Conservation (phyloP, 1,284 basidiomycete species). For the Laetiporus sulphureus region DNA sequence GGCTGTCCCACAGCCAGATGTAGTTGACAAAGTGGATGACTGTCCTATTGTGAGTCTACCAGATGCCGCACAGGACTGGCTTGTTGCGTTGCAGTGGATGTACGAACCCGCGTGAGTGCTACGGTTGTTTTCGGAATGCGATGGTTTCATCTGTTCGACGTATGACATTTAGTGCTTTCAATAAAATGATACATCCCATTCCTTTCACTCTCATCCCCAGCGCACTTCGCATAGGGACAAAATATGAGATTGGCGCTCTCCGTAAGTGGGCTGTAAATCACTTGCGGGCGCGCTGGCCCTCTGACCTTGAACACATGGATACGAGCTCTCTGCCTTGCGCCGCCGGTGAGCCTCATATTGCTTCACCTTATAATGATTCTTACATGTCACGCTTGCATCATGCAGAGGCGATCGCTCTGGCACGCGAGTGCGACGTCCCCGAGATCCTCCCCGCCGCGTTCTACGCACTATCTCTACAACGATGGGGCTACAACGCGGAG, state of each 20-base stretch:
- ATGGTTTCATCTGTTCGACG: conserved; percentile 1
- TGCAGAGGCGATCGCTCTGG: conserved; percentile 14
- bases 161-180: conserved; percentile 16
- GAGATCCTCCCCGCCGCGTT: conserved; percentile 10
- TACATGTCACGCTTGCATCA: not conserved
- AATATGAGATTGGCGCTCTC: conserved; percentile 27
- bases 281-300: conserved; percentile 26
- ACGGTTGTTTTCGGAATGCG: not conserved
- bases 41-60: conserved; percentile 24
- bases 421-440: conserved; percentile 9
- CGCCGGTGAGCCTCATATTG: conserved; percentile 28
- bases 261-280: conserved; percentile 22
- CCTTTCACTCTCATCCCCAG: conserved; percentile 22
- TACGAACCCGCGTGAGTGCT: conserved; percentile 25
- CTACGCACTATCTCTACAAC: conserved; percentile 24
- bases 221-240: conserved; percentile 28
- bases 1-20: conserved; percentile 23
- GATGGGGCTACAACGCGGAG: conserved; percentile 24
- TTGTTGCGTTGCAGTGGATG: conserved; percentile 25
- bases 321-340: conserved; percentile 24
- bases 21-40: conserved; percentile 23
- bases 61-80: conserved; percentile 26
- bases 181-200: conserved; percentile 10
- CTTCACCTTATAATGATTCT: not conserved
- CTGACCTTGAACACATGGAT: conserved; percentile 22